phyloP scores from a whole-genome alignment of 805 yeast species.

The Novakomyces olei region DNA sequence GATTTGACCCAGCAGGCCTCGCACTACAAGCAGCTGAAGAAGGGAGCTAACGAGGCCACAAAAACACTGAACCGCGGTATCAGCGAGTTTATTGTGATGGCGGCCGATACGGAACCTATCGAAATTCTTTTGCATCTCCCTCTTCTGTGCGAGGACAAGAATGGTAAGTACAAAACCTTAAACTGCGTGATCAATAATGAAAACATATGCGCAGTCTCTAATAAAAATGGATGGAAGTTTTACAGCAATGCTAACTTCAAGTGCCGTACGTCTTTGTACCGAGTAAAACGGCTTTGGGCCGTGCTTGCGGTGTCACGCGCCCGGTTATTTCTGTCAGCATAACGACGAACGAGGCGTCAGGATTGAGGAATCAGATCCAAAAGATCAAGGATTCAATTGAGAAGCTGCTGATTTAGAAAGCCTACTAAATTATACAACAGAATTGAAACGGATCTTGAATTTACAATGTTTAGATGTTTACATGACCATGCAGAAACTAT shows the following conservation, averaged over 20 bases:
- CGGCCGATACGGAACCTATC: slow-evolving; percentile 98
- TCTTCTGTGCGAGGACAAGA: slow-evolving; percentile 94
- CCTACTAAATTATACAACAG: background rate
- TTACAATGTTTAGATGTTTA: too few species aligned
- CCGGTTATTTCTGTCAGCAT: slow-evolving; percentile 97
- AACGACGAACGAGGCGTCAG: slow-evolving; percentile 94
- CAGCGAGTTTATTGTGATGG: slow-evolving; percentile 97
- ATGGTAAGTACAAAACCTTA: slow-evolving; percentile 17
- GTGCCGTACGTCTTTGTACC: slow-evolving; percentile 98
- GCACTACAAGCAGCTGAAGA: slow-evolving; percentile 92
- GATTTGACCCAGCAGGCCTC: slow-evolving; percentile 97
- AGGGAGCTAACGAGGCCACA: slow-evolving; percentile 99
- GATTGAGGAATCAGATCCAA: slow-evolving; percentile 90
- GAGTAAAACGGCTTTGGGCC: slow-evolving; percentile 93
- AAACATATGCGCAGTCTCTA: too few species aligned
- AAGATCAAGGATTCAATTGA: slow-evolving; percentile 98
- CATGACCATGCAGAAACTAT: too few species aligned
- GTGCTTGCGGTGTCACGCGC: slow-evolving; percentile 99
- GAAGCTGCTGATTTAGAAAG: slow-evolving; percentile 62
- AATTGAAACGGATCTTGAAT: too few species aligned
- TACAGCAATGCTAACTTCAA: too few species aligned
- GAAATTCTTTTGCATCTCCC: slow-evolving; percentile 96
- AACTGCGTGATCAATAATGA: too few species aligned
- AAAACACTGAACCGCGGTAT: slow-evolving; percentile 98
- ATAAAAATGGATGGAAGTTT: too few species aligned